These are phyloP conservation scores for Silene uniflora DNA, from an alignment of 148 eudicot species.

Conservation along the genomic window DNA sequence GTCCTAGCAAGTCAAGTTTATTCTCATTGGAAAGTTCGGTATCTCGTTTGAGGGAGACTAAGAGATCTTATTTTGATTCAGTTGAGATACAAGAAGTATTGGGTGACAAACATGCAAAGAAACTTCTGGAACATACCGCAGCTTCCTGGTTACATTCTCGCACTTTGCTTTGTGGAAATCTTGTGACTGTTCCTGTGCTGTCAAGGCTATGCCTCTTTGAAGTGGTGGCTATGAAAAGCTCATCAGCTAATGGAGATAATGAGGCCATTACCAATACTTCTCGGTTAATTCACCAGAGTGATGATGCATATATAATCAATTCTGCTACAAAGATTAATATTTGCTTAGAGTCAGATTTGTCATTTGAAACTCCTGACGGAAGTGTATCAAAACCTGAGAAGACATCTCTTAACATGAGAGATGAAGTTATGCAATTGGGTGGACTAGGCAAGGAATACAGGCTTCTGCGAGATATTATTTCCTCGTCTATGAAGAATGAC, in stretches of 20 bases:
- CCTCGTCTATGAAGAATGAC: constrained; percentile 47
- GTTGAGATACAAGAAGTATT: constrained; percentile 50
- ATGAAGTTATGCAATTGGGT: constrained; percentile 49
- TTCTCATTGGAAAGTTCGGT: constrained; percentile 34
- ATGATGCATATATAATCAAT: constrained; percentile 46
- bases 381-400: constrained; percentile 23
- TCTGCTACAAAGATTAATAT: constrained; percentile 53
- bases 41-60: constrained; percentile 24
- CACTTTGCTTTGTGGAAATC: constrained; percentile 56
- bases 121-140: constrained; percentile 55
- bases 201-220: constrained; percentile 53
- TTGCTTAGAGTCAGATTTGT: constrained; percentile 31
- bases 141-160: constrained; percentile 59
- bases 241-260: constrained; percentile 27
- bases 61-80: constrained; percentile 28
- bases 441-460: constrained; percentile 74
- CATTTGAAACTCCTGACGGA: constrained; percentile 24
- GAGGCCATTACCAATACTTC: constrained; percentile 21
- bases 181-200: constrained; percentile 62
- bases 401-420: constrained; percentile 20
- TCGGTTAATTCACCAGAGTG: constrained; percentile 20
- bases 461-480: constrained; percentile 55
- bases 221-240: constrained; percentile 46
- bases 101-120: constrained; percentile 50
- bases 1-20: constrained; percentile 35